Percentiles rank a stretch among this genome's conserved stretches.
Conservation (phyloP, 345 rosid genomes). For the Brassica juncea region DNA sequence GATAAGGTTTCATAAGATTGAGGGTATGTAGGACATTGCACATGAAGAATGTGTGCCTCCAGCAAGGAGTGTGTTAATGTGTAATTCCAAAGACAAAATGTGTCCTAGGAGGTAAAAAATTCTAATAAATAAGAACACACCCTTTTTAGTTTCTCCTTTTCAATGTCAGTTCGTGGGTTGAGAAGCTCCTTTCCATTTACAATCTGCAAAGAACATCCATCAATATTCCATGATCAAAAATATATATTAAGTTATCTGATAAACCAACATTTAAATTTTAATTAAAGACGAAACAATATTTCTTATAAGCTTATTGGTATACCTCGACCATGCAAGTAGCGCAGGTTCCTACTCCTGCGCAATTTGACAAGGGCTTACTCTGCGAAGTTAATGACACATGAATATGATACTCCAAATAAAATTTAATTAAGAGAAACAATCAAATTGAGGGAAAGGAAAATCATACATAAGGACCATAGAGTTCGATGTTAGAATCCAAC, state of each 20-base stretch:
- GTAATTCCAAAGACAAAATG: too few relatives aligned
- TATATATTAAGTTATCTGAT: neutral
- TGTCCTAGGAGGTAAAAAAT: too few relatives aligned
- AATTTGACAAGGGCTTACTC: slow-evolving; percentile 68
- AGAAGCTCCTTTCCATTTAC: slow-evolving; percentile 81
- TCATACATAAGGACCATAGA: slow-evolving; percentile 91
- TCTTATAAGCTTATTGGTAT: neutral
- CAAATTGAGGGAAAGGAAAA: neutral
- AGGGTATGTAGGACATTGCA: too few relatives aligned
- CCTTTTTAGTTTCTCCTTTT: slow-evolving; percentile 74
- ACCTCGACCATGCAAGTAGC: slow-evolving; percentile 94
- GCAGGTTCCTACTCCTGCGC: slow-evolving; percentile 94
- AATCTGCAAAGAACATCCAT: slow-evolving; percentile 47
- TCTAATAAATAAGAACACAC: slow-evolving; percentile 38
- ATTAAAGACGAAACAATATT: neutral
- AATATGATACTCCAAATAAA: neutral
- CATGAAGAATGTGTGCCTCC: too few relatives aligned
- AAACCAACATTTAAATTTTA: neutral
- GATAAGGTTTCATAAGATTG: too few relatives aligned
- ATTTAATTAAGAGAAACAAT: neutral
- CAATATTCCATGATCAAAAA: neutral
- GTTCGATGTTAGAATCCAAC: slow-evolving; percentile 76
- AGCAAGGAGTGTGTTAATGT: too few relatives aligned
- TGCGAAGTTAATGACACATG: slow-evolving; percentile 36
- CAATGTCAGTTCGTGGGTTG: slow-evolving; percentile 71